These are phyloP conservation scores for Juglanconis juglandina DNA, from an alignment of 2,329 filamentous ascomycete species.

Conservation along the genomic window DNA sequence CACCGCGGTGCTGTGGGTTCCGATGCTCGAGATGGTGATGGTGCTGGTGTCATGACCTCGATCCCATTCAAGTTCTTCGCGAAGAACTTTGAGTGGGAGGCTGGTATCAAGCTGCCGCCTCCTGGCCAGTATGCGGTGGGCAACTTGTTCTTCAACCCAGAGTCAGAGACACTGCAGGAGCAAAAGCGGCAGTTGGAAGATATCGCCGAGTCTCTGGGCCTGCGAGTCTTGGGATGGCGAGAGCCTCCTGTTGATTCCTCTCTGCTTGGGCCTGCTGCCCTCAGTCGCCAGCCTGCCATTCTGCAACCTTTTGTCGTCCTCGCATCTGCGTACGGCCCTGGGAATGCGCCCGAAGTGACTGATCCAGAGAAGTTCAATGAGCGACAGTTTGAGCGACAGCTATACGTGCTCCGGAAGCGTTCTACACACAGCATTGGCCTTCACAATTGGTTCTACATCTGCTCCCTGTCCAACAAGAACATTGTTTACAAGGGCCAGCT, in stretches of 20 bases:
- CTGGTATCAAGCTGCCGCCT: conserved; percentile 80
- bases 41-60: conserved; percentile 98
- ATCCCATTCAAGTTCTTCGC: conserved; percentile 98
- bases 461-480: conserved; percentile 94
- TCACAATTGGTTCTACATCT: conserved; percentile 98
- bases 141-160: conserved; percentile 98
- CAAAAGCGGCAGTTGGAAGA: conserved; percentile 93
- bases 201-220: conserved; percentile 79
- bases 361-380: conserved; percentile 81
- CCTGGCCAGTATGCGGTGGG: conserved; percentile 93
- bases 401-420: conserved; percentile 92
- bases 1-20: conserved; percentile 97
- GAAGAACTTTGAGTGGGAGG: conserved; percentile 94
- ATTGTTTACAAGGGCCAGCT: conserved; percentile 99
- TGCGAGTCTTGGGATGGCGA: conserved; percentile 94
- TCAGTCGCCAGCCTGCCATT: conserved; percentile 91
- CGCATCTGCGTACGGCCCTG: conserved; percentile 77
- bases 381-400: conserved; percentile 82
- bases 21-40: conserved; percentile 95
- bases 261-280: conserved; percentile 85
- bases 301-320: conserved; percentile 94
- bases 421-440: conserved; percentile 91
- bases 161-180: conserved; percentile 82
- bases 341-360: conserved; percentile 72
- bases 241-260: conserved; percentile 91